These are phyloP conservation scores for Microbotryomycetes sp. DNA, from an alignment of 1,284 basidiomycete genomes.

Conservation along the genomic window DNA sequence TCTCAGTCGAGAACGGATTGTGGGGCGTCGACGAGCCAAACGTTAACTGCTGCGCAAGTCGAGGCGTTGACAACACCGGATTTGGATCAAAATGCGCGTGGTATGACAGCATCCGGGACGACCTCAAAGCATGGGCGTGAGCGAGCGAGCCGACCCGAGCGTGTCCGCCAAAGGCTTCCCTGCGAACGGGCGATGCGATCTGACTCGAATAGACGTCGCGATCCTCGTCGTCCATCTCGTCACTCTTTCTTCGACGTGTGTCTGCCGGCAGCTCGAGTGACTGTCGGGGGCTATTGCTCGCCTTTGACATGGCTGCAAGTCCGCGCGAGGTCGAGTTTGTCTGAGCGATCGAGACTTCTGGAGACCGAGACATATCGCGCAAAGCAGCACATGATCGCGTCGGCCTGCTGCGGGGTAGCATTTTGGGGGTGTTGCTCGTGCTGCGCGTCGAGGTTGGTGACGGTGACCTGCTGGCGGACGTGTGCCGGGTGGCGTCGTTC, in stretches of 20 bases:
- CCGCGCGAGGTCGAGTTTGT: constrained; percentile 5
- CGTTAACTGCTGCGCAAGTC: neutral
- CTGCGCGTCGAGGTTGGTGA: neutral
- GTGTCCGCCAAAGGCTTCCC: constrained; percentile 2
- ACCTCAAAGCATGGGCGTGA: constrained; percentile 23
- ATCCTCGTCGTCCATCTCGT: constrained; percentile 29
- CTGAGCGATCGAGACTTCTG: neutral
- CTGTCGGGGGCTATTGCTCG: neutral
- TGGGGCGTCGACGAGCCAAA: neutral
- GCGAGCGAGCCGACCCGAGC: constrained; percentile 19
- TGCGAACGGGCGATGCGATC: constrained; percentile 1
- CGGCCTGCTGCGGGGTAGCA: neutral
- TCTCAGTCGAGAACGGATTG: neutral
- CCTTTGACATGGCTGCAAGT: neutral
- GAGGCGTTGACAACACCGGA: neutral
- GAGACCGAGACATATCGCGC: neutral
- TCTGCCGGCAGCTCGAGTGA: constrained; percentile 13
- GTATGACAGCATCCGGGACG: constrained; percentile 21
- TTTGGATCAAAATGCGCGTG: neutral
- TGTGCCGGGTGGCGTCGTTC: neutral
- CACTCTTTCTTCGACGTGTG: constrained; percentile 23
- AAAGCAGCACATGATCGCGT: neutral
- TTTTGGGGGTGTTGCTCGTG: neutral
- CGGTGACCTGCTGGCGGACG: neutral
- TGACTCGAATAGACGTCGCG: constrained; percentile 1